Evolutionary conservation across 257 asterid species (phyloP).

Genomic region (Verbascum thapsus): DNA sequence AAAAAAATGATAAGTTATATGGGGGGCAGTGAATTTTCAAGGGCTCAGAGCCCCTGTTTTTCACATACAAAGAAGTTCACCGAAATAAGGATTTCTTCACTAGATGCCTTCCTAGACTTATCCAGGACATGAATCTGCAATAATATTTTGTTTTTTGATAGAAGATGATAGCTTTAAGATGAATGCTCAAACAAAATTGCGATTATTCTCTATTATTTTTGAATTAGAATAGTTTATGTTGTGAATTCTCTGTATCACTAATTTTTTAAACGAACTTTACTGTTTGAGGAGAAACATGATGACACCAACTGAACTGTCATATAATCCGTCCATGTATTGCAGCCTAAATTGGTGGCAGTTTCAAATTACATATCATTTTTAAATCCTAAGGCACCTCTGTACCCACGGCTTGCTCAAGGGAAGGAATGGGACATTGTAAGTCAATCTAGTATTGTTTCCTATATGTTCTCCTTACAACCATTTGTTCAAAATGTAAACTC

Average conservation of each 20-base stretch:
- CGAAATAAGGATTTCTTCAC: background rate
- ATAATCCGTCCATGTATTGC: constrained; percentile 27
- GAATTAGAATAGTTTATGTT: too few species aligned
- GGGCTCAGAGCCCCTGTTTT: background rate
- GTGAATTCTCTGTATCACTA: too few species aligned
- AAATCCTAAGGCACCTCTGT: constrained; percentile 66
- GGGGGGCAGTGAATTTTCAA: background rate
- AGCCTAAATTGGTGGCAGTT: constrained; percentile 59
- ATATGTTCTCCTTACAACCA: too few species aligned
- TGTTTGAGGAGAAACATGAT: too few species aligned
- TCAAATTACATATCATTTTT: constrained; percentile 55
- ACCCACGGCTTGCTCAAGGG: constrained; percentile 63
- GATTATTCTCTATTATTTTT: too few species aligned
- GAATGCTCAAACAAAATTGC: too few species aligned
- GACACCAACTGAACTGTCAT: background rate
- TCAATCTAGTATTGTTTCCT: background rate
- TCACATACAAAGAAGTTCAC: background rate
- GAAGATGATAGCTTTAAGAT: too few species aligned
- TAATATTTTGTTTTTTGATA: too few species aligned
- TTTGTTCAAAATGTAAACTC: too few species aligned
- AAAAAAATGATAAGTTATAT: background rate
- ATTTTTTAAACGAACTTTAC: too few species aligned
- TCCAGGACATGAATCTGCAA: too few species aligned
- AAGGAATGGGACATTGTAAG: constrained; percentile 69
- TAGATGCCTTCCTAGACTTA: too few species aligned